These are phyloP conservation scores for Candida succiphila DNA, from an alignment of 805 yeast species.

Conservation along the genomic window DNA sequence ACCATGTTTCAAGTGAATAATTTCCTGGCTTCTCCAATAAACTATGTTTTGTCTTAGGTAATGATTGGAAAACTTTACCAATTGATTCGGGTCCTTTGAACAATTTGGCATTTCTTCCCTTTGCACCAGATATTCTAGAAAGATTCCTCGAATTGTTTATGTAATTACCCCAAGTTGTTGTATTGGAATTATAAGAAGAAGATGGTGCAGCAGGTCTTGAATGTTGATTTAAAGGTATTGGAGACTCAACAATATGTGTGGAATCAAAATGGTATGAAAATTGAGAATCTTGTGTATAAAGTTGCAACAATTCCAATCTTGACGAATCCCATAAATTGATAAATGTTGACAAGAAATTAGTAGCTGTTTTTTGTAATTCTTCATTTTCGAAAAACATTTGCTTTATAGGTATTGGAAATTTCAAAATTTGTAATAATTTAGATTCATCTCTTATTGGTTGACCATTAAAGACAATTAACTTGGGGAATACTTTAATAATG, in stretches of 20 bases:
- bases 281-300: conserved; percentile 77
- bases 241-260: conserved; percentile 28
- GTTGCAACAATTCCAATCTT: conserved; percentile 54
- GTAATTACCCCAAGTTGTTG: conserved; percentile 51
- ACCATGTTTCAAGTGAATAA: conserved; percentile 72
- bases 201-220: conserved; percentile 6
- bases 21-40: conserved; percentile 50
- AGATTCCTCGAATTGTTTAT: conserved; percentile 70
- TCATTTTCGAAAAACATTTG: conserved; percentile 76
- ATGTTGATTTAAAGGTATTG: conserved; percentile 3
- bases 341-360: conserved; percentile 71
- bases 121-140: conserved; percentile 45
- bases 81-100: conserved; percentile 65
- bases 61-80: conserved; percentile 42
- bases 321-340: conserved; percentile 75
- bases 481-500: conserved; percentile 67
- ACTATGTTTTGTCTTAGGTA: conserved; percentile 77
- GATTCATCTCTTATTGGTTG: conserved; percentile 65
- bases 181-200: conserved; percentile 6
- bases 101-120: conserved; percentile 47
- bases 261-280: conserved; percentile 77
- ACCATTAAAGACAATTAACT: conserved; percentile 70
- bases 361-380: conserved; percentile 58
- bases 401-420: conserved; percentile 44
- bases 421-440: conserved; percentile 39